Evolutionary conservation across 129 eudicot species (phyloP), one percentile per base, ranked within the genome.

Genomic region (Heracleum sosnowskyi): DNA sequence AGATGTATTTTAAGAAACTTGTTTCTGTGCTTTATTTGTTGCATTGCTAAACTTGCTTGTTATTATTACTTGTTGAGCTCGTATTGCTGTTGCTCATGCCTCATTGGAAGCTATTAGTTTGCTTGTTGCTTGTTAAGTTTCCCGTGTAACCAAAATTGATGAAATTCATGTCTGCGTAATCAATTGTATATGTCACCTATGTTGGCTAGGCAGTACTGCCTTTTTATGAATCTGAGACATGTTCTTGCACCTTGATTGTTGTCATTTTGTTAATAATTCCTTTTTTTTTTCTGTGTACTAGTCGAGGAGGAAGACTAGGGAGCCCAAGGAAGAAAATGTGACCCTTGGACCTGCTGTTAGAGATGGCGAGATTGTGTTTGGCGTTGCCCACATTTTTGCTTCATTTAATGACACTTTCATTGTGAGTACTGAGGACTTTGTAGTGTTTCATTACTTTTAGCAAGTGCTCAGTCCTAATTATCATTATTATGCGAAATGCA

Each of bases 381-480:
- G 92, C 39, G 92, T 88, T 17, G 90, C 90, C 33, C 90, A 87
- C 71, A 87, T 87, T 77, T 87, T 84, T 81, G 92, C 92, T 11
- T 88, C 92, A 1, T 88, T 88, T 62, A 88, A 88, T 76, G 92
- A 88, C 70, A 88, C 90, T 8, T 88, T 88, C 82, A 88, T 88
- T 76, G 92, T 88, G 82, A 83, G 86, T 81, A 24, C 31, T 86
- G 82, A 80, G 86, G 78, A 22, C 10, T 15, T 16, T 28, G 2
- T 31, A 1, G 11, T 7, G 18, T 6, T 26, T 77, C 39, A 22
- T 39, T 35, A 26, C 29, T 0, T 11, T 47, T 28, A 22, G 18
- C 33, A 2, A 3, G 28, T 36, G 36, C 42, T 51, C 13, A 0
- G 0, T 49, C 26, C 10, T 18, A 22, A 18, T 45, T 36, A 37